These are phyloP conservation scores for Tuber borchii DNA, from an alignment of 495 filamentous ascomycete genomes.

Conservation along the genomic window DNA sequence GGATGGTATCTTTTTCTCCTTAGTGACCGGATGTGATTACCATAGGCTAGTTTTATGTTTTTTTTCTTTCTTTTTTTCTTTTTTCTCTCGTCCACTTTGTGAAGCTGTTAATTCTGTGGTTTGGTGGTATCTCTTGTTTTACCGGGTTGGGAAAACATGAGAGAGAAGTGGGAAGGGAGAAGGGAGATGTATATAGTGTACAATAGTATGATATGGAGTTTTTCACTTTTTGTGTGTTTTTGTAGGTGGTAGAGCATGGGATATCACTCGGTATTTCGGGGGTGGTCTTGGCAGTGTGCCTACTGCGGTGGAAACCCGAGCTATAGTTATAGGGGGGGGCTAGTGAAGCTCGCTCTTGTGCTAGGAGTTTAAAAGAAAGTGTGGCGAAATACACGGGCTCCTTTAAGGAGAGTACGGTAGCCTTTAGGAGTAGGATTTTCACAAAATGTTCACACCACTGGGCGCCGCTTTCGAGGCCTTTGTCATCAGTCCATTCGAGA, in stretches of 20 bases:
- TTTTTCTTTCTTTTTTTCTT: not conserved
- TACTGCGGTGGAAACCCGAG: no score
- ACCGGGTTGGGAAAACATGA: not conserved
- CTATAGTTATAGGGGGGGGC: no score
- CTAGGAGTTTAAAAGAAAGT: no score
- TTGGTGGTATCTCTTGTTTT: not conserved
- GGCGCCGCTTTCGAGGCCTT: no score
- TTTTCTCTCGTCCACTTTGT: not conserved
- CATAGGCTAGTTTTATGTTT: not conserved
- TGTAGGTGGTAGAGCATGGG: not conserved
- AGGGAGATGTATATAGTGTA: slow-evolving; percentile 1
- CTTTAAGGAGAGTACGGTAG: no score
- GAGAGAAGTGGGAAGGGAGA: not conserved
- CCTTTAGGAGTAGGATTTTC: no score
- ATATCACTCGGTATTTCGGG: not conserved
- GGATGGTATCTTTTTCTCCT: slow-evolving; percentile 4
- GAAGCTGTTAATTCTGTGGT: not conserved
- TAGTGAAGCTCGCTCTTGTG: no score
- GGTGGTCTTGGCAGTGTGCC: not conserved
- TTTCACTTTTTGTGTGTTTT: not conserved
- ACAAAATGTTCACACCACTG: no score
- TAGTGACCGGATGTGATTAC: slow-evolving; percentile 1
- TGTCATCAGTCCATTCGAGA: no score
- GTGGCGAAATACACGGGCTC: no score
- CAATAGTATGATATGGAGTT: not conserved